phyloP scores from a whole-genome alignment of 192 early-diverging fungal species.

The Backusella mclennaniae region DNA sequence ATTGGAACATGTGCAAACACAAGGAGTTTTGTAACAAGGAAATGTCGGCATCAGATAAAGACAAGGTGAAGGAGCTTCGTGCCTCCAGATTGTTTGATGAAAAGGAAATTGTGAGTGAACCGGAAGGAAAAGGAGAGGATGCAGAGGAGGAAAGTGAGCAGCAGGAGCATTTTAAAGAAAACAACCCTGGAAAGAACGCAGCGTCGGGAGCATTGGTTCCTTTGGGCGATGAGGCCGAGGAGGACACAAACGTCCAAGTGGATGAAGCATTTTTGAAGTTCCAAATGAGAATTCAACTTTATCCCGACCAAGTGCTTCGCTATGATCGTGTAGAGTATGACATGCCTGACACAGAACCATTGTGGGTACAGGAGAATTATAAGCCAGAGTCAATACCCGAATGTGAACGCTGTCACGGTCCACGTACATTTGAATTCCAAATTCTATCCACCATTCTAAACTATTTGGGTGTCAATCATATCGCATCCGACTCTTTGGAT shows the following conservation, averaged over 20 bases:
- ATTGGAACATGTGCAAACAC: conserved; percentile 81
- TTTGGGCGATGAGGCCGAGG: conserved; percentile 56
- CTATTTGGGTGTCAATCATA: conserved; percentile 63
- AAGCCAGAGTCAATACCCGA: conserved; percentile 63
- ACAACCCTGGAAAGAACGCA: not conserved
- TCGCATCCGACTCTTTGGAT: conserved; percentile 70
- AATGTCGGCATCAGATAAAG: conserved; percentile 15
- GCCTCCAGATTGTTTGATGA: conserved; percentile 50
- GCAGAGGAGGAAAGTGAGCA: conserved; percentile 47
- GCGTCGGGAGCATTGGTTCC: conserved; percentile 24
- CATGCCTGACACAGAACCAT: conserved; percentile 55
- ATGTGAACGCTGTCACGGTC: conserved; percentile 72
- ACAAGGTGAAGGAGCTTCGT: conserved; percentile 33
- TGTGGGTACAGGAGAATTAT: conserved; percentile 76
- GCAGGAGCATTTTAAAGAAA: conserved; percentile 19
- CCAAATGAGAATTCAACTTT: conserved; percentile 74
- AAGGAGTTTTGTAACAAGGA: conserved; percentile 52
- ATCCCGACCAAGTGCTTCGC: conserved; percentile 86
- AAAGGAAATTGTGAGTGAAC: conserved; percentile 67
- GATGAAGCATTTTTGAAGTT: conserved; percentile 90
- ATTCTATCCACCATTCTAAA: conserved; percentile 89
- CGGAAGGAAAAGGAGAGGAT: conserved; percentile 51
- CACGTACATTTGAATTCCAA: conserved; percentile 91
- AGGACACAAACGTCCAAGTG: conserved; percentile 70
- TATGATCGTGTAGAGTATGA: conserved; percentile 64